Conservation (phyloP, 495 filamentous ascomycete genomes). For the Neurospora terricola region DNA sequence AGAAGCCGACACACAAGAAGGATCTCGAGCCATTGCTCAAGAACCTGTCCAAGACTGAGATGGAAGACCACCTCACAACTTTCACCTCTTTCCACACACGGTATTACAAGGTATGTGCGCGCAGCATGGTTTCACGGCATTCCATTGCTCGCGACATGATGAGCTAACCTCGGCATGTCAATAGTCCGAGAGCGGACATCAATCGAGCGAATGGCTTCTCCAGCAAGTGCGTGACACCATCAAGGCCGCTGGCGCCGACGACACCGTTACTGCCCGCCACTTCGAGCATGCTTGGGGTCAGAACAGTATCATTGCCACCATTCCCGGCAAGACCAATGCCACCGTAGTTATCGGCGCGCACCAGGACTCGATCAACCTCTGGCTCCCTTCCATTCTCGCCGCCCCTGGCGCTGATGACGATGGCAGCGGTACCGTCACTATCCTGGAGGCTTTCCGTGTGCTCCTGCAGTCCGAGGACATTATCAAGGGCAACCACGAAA, state of each 20-base stretch:
- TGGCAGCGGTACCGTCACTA: constrained; percentile 49
- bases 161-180: constrained; percentile 49
- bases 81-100: constrained; percentile 25
- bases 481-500: constrained; percentile 47
- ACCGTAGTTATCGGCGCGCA: constrained; percentile 63
- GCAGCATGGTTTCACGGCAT: not conserved
- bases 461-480: constrained; percentile 42
- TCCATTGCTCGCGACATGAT: not conserved
- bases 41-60: constrained; percentile 62
- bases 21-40: constrained; percentile 57
- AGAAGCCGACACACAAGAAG: constrained; percentile 52
- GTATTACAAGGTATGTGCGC: constrained; percentile 20
- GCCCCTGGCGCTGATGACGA: constrained; percentile 54
- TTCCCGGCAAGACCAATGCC: constrained; percentile 76
- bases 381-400: constrained; percentile 71
- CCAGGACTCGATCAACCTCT: constrained; percentile 78
- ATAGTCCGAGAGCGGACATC: constrained; percentile 74
- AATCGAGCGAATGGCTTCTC: constrained; percentile 86
- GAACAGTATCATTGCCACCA: constrained; percentile 81
- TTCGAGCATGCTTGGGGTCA: constrained; percentile 88
- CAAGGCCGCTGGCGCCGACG: constrained; percentile 54
- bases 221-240: constrained; percentile 64
- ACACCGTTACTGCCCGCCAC: constrained; percentile 54
- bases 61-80: constrained; percentile 57
- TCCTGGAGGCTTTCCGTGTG: constrained; percentile 51